Evolutionary conservation across 345 rosid species (phyloP), one percentile per base, ranked within the genome.

Genomic region (Crucihimalaya himalaica): DNA sequence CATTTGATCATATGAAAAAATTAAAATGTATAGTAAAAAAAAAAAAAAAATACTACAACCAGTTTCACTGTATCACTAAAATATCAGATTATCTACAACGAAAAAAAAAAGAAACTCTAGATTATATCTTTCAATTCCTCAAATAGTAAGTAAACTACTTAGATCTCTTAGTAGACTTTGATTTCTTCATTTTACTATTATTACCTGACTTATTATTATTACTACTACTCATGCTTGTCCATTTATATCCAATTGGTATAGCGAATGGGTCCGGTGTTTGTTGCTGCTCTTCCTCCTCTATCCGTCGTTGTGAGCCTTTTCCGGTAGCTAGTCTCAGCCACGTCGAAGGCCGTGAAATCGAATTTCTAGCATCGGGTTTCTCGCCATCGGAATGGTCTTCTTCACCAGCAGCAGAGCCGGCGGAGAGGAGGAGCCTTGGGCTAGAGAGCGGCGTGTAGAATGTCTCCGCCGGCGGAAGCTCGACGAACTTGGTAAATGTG

Each of bases 381-480:
- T 79, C 89, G 7, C 80, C 84, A 3, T 84, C 86, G 0, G 75
- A 46, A 52, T 46, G 78, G 45, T 75, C 68, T 40, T 68, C 77
- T 42, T 40, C 66, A 20, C 6, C 8, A 5, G n/a, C n/a, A n/a
- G n/a, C n/a, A n/a, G 50, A 19, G 2, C 27, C 67, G 10, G 45
- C 28, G 2, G 37, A 55, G 20, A n/a, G 34, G 53, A 87, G 78
- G 39, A 69, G 79, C 16, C 88, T 80, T 1, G 99, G 99, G 40
- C 99, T 95, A 3, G 99, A 92, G 29, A 90, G 77, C 8, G 99
- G 99, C 8, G 99, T 95, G 87, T 78, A 95, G 83, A 92, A 95
- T 42, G 85, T 84, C 11, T 95, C 99, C 1, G 83, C 75, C 13
- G 97, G 84, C 20, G 70, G 94, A 46, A 95, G 86, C 52, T 95